Evolutionary conservation across 2,329 filamentous ascomycete genomes (phyloP), one percentile per base, ranked within the genome.

Genomic region (Diaporthe amygdali): DNA sequence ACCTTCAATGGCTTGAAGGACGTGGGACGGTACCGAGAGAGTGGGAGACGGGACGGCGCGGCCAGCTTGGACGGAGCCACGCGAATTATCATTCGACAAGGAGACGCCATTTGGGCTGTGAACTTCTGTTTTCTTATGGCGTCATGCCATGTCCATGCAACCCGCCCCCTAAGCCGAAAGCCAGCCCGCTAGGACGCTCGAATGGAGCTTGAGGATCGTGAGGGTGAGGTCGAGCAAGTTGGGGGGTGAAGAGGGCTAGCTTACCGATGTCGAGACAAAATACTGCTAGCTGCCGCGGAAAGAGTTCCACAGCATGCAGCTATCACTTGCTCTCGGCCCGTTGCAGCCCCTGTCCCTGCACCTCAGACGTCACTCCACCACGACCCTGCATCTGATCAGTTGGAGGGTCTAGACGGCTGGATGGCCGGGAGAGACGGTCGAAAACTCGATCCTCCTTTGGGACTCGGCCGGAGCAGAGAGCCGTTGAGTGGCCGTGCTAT

Each of bases 81-180:
- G 32, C 63, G 41, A 10, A 63, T 32, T 14, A 68, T 44, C 32
- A 67, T 30, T 46, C 68, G 68, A 51, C 71, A 72, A 47, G 51
- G 55, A 68, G 71, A 71, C 68, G 68, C 69, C 71, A 73, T 73
- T 44, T n/a, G 44, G 52, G 59, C 44, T 66, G n/a, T 54, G 30
- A 46, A 51, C 30, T 47, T 63, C 59, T 20, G n/a, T 47, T 27
- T 12, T 12, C 14, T 30, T 34, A 44, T 39, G 17, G 55, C 49
- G 22, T 68, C 69, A 73, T 68, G 69, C 69, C 71, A 71, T 71
- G 2, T 56, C 71, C 52, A 66, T 37, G 32, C 15, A 59, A 30
- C 15, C 39, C 59, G 44, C 30, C 59, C 30, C 44, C 59, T 22
- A 10, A 27, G 37, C 44, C 44, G 14, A 49, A 64, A 64, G 59